A percentile compares a stretch with the other conserved stretches of the same genome.
Evolutionary conservation across 345 rosid species (phyloP).

Genomic region (Salix exigua): DNA sequence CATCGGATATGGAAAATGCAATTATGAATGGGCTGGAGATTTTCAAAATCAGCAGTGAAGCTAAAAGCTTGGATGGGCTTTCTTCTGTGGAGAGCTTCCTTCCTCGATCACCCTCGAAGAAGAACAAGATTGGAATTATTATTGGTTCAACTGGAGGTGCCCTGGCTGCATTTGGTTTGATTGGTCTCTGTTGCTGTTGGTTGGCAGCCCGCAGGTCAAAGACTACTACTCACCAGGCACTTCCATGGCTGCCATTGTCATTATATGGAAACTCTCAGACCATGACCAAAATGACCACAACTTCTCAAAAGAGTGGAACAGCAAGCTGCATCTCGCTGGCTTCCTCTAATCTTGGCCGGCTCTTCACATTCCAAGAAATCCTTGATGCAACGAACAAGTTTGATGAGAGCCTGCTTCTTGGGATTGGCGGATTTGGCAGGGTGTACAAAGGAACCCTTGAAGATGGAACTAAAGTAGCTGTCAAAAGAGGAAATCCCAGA

Average conservation of each 20-base stretch:
- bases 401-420: slow-evolving; percentile 81
- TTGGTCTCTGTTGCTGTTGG: slow-evolving; percentile 63
- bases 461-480: slow-evolving; percentile 84
- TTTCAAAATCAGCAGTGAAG: slow-evolving; percentile 76
- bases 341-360: slow-evolving; percentile 74
- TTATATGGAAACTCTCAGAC: slow-evolving; percentile 87
- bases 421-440: slow-evolving; percentile 97
- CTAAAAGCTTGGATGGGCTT: slow-evolving; percentile 65
- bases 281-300: slow-evolving; percentile 70
- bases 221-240: slow-evolving; percentile 52
- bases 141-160: slow-evolving; percentile 54
- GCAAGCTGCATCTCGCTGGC: slow-evolving; percentile 83
- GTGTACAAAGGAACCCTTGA: slow-evolving; percentile 91
- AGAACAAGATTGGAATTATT: slow-evolving; percentile 32
- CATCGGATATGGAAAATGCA: slow-evolving; percentile 54
- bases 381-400: slow-evolving; percentile 89
- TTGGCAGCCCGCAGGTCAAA: slow-evolving; percentile 47
- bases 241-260: slow-evolving; percentile 83
- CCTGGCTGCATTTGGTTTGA: slow-evolving; percentile 33
- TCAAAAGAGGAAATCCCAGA: slow-evolving; percentile 97
- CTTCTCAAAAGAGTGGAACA: slow-evolving; percentile 82
- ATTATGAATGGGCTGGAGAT: slow-evolving; percentile 90
- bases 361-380: slow-evolving; percentile 85
- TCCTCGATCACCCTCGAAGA: slow-evolving; percentile 47
- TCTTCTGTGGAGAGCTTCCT: slow-evolving; percentile 54